Base-by-base conservation (phyloP, 345 rosid genomes). In the Boechera divaricarpa region DNA sequence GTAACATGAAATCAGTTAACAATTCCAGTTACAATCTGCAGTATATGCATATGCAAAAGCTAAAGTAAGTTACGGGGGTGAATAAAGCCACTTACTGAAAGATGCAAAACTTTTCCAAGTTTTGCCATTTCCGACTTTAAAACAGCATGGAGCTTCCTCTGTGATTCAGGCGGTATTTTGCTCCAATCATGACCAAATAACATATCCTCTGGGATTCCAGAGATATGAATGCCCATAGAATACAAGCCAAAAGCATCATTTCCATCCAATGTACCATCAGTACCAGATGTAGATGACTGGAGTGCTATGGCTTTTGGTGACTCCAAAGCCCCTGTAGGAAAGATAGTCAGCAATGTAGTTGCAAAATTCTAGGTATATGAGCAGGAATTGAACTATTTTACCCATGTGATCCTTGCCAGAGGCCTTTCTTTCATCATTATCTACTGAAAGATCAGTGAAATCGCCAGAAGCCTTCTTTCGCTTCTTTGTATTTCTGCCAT, bases 91-190 rank as follows among this genome's bases (percentile, higher is more conserved):
- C 89, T 80, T 84, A 95, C 98, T 45, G 90, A 80, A 59, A 91
- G 87, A 61, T 72, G 78, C 59, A 92, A 78, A 73, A 84, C 80
- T 82, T 85, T 82, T 82, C 90, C 81, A 70, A 95, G 97, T 80
- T 81, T 85, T 65, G 85, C 82, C 38, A 89, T 82, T 68, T 83
- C 84, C 48, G 83, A 89, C 88, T 85, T 87, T 81, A 91, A 82
- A 72, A 67, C 70, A 74, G 78, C 79, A 81, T 86, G 86, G 45
- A 95, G 91, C 83, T 75, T 79, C 77, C 81, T 85, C 82, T 88
- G 96, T 28, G 83, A 87, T 67, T 85, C 86, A 36, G n/a, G 72
- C 72, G 80, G 57, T 65, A 76, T 78, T 77, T 76, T 67, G 64
- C 77, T 48, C 56, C 68, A 81, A 58, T 74, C 81, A 71, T 74